Base-by-base conservation (phyloP, 2,329 filamentous ascomycete species). In the Elsinoe ampelina region DNA sequence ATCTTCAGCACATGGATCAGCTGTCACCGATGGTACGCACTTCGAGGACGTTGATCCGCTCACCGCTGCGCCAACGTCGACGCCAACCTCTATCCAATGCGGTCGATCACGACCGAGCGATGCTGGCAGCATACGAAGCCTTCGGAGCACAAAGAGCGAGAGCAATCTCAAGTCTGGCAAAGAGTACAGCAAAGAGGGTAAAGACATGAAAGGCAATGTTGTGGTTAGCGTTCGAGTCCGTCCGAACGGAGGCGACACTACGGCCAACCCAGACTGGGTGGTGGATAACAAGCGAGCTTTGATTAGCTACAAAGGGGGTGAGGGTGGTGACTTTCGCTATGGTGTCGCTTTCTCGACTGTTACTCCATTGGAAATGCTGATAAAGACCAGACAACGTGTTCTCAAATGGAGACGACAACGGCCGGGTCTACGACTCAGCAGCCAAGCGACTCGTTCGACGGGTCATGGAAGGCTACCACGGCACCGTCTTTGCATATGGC, bases 391-490 rank as follows among this genome's bases (percentile, higher is more conserved):
- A 98, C 75, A 97, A 97, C 73, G 93, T 97, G 60, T 98, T 98
- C 72, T 84, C 89, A 52, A 87, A 90, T 15, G 84, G 95, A 68
- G 92, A 98, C 68, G 88, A 96, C 69, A 98, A 98, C 69, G 84
- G 89, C 55, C 86, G 86, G 68, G 93, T 98, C 8, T 98, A 98
- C 70, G 93, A 98, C 72, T 84, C 92, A 61, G 88, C 83, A 45
- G 93, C 93, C 42, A 97, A 97, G 73, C 86, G 93, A 60, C 78
- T 98, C 54, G 93, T 98, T 47, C 86, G 93, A 63, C 81, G 93
- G 65, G 93, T 98, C 51, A 98, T 98, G 93, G 93, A 98, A 75
- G 93, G 93, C 41, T 98, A 97, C 70, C 92, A 97, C 67, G 93
- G 92, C 58, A 98, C 93, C 1, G 93, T 98, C 20, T 97, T 98